Percentiles rank a stretch among this genome's conserved stretches.
These are phyloP conservation scores for Neurospora tetrasperma DNA, from an alignment of 495 filamentous ascomycete genomes.

Conservation along the genomic window DNA sequence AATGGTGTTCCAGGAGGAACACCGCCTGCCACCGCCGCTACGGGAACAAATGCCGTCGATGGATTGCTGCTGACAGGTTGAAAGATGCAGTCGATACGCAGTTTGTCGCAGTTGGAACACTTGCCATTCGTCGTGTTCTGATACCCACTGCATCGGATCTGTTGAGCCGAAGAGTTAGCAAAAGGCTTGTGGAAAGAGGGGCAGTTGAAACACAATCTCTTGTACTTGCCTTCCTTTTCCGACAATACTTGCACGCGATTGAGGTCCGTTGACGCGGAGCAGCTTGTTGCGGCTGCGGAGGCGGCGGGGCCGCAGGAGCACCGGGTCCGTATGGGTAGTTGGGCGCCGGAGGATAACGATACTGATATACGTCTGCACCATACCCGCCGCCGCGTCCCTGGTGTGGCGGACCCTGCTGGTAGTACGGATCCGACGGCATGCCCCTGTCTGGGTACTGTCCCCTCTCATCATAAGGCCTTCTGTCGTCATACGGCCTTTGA, in stretches of 20 bases:
- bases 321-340: constrained; percentile 16
- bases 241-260: constrained; percentile 41
- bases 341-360: constrained; percentile 11
- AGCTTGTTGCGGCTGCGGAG: constrained; percentile 25
- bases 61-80: constrained; percentile 39
- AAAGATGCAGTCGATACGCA: constrained; percentile 42
- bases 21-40: constrained; percentile 35
- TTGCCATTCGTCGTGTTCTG: constrained; percentile 39
- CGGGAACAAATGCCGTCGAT: constrained; percentile 38
- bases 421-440: constrained; percentile 9
- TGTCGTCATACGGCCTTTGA: constrained; percentile 6
- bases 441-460: constrained; percentile 6
- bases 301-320: constrained; percentile 9
- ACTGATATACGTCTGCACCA: constrained; percentile 2
- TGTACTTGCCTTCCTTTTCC: constrained; percentile 37
- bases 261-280: constrained; percentile 41
- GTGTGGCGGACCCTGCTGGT: constrained; percentile 9
- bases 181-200: neutral
- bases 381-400: constrained; percentile 5
- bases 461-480: constrained; percentile 8
- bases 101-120: constrained; percentile 41
- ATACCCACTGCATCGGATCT: constrained; percentile 47
- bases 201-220: neutral
- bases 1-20: constrained; percentile 39
- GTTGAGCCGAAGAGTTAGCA: constrained; percentile 6